Percentiles rank a stretch among this genome's conserved stretches.
Evolutionary conservation across 352 stramenopile genomes (phyloP).

Genomic region (Pseudoperonospora humuli): DNA sequence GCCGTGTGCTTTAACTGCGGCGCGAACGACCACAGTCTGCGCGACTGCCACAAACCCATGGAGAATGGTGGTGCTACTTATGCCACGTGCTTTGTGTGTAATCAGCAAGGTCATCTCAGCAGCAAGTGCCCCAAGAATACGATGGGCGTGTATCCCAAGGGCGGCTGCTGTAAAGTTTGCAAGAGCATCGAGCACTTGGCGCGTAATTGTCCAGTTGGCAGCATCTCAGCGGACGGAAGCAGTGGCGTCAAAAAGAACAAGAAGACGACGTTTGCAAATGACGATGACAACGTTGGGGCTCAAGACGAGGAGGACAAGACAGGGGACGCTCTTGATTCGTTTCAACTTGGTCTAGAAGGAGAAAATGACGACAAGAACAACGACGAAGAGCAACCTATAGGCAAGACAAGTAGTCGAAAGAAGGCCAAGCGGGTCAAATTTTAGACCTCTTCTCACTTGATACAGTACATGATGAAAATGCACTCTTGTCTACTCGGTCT

Average conservation of each 20-base stretch:
- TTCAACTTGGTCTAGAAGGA: conserved; percentile 31
- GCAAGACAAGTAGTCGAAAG: conserved; percentile 12
- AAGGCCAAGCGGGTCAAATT: conserved; percentile 40
- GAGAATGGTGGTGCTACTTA: conserved; percentile 58
- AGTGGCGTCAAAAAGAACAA: conserved; percentile 58
- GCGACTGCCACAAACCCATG: conserved; percentile 58
- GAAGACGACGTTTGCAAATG: conserved; percentile 64
- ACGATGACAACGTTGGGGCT: conserved; percentile 35
- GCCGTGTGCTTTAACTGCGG: conserved; percentile 86
- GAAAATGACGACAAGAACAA: conserved; percentile 15
- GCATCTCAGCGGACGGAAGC: conserved; percentile 56
- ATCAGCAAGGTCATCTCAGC: conserved; percentile 80
- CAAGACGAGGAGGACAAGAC: conserved; percentile 25
- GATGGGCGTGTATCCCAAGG: conserved; percentile 84
- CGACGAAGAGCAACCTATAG: conserved; percentile 1
- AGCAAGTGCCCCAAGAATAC: conserved; percentile 80
- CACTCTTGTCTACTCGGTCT: conserved; percentile 4
- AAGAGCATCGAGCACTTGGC: conserved; percentile 78
- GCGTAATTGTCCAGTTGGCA: conserved; percentile 68
- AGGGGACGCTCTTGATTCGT: conserved; percentile 50
- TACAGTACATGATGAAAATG: neutral
- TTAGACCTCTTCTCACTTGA: conserved; percentile 14
- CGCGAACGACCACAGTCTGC: conserved; percentile 51
- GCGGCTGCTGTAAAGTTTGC: conserved; percentile 85
- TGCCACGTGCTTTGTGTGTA: conserved; percentile 86